Conservation (phyloP, 106 monocot genomes). For the Phalaenopsis equestris region DNA sequence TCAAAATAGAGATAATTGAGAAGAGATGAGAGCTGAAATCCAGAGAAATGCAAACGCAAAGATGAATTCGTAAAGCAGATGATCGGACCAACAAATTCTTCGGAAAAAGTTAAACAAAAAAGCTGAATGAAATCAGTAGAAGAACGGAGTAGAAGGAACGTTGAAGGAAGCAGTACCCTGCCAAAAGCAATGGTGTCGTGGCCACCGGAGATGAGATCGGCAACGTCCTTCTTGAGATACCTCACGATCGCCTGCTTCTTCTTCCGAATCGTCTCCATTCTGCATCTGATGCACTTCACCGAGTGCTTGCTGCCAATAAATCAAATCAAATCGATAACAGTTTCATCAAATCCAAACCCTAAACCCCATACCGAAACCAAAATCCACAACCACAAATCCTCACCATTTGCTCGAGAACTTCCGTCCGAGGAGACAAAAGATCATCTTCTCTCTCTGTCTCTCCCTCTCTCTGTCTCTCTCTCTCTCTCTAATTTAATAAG, state of each 20-base stretch:
- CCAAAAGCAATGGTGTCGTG: slow-evolving; percentile 47
- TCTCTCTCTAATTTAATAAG: no score
- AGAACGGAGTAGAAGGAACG: not conserved
- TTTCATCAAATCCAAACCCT: not conserved
- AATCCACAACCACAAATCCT: not conserved
- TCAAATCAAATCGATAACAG: not conserved
- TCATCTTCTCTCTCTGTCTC: slow-evolving; percentile 30
- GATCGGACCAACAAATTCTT: no score
- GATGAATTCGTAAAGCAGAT: no score
- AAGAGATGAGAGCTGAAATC: no score
- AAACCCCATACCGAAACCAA: not conserved
- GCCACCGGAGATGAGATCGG: slow-evolving; percentile 54
- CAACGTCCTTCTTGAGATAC: slow-evolving; percentile 68
- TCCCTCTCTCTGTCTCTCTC: not conserved
- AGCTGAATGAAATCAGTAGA: not conserved
- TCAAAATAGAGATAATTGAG: no score
- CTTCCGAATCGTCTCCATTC: slow-evolving; percentile 48
- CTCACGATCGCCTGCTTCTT: slow-evolving; percentile 62
- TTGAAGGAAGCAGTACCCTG: slow-evolving; percentile 31
- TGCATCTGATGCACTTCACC: slow-evolving; percentile 45
- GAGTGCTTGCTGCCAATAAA: slow-evolving; percentile 53
- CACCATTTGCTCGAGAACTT: slow-evolving; percentile 85
- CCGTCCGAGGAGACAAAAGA: slow-evolving; percentile 45
- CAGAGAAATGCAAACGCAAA: no score
- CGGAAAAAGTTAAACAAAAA: not conserved